Base-by-base conservation (phyloP, 139 green algal genomes). In the Tetradesmus lagerheimii region DNA sequence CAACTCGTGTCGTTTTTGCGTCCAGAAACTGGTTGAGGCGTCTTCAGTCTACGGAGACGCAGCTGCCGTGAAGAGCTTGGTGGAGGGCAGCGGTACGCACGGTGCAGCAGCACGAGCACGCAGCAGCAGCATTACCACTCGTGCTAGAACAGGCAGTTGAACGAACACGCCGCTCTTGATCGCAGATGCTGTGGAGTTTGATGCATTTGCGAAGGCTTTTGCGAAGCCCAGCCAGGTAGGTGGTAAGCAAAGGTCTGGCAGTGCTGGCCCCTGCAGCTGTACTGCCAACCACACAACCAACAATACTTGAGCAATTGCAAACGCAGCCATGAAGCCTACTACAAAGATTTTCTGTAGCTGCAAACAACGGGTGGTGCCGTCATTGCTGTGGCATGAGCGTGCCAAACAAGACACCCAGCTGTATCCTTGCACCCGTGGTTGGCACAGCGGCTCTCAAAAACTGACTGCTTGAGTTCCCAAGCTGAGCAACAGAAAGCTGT, bases 201-300 rank as follows among this genome's bases (percentile, higher is more conserved):
- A 88, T 11, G 41, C 89, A 4, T 34, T 94, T 66, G 90, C 85
- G 16, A 81, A 84, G 43, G 88, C 88, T 11, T 87, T 94, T 23
- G 39, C 82, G 45, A 94, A 94, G 88, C 64, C 64, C 8, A 62
- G 76, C 79, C 79, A 87, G 84, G 84, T 89, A 29, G 29, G 38
- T 27, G 12, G 31, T 18, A n/a, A 39, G 77, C 77, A 38, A 18
- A 23, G 11, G 6, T 47, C 77, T 39, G 43, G 41, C 79, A 67
- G 79, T 14, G 6, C 35, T 29, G 23, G 23, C 79, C 4, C 79
- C 57, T 64, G 79, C 23, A n/a, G 57, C 8, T 62, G 57, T 71
- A 71, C 57, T 31, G 57, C 57, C 57, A 71, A 23, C 57, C 57
- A 84, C 41, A 45, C 39, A 62, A 64, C 67, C 20, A 71, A 39